Percentiles rank a stretch among this genome's conserved stretches.
These are phyloP conservation scores for Daldinia loculata DNA, from an alignment of 495 filamentous ascomycete genomes.

Conservation along the genomic window DNA sequence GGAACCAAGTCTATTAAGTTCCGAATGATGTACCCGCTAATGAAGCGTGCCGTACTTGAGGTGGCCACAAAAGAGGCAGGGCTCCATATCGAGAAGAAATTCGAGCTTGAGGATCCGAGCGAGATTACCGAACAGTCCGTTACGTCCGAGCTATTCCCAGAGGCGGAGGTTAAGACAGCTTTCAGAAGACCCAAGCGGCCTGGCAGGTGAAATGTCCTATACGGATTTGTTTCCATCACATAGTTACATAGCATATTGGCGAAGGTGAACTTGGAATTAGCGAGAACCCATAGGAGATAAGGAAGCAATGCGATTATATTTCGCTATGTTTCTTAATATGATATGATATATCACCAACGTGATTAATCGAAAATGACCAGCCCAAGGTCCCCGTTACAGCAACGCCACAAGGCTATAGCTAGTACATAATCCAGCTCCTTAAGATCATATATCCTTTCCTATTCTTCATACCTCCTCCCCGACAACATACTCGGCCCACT, in stretches of 20 bases:
- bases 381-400: neutral
- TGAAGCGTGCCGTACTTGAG: constrained; percentile 73
- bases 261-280: constrained; percentile 1
- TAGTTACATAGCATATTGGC: neutral
- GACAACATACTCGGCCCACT: constrained; percentile 70
- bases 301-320: constrained; percentile 23
- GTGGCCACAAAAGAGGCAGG: constrained; percentile 75
- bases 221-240: neutral
- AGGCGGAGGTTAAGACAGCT: constrained; percentile 70
- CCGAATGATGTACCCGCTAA: constrained; percentile 92
- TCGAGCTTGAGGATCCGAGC: constrained; percentile 67
- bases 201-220: constrained; percentile 57
- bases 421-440: neutral
- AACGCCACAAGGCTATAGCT: too few relatives aligned
- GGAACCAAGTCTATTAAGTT: constrained; percentile 79
- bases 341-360: constrained; percentile 4
- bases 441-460: constrained; percentile 34
- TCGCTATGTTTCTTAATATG: constrained; percentile 12
- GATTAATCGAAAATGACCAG: neutral
- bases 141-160: constrained; percentile 78
- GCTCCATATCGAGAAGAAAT: constrained; percentile 77
- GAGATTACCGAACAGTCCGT: constrained; percentile 80
- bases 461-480: constrained; percentile 80
- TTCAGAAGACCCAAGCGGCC: constrained; percentile 94
- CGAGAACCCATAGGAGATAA: constrained; percentile 10